Conservation (phyloP, 2,329 filamentous ascomycete species). For the Thelonectria rubi region DNA sequence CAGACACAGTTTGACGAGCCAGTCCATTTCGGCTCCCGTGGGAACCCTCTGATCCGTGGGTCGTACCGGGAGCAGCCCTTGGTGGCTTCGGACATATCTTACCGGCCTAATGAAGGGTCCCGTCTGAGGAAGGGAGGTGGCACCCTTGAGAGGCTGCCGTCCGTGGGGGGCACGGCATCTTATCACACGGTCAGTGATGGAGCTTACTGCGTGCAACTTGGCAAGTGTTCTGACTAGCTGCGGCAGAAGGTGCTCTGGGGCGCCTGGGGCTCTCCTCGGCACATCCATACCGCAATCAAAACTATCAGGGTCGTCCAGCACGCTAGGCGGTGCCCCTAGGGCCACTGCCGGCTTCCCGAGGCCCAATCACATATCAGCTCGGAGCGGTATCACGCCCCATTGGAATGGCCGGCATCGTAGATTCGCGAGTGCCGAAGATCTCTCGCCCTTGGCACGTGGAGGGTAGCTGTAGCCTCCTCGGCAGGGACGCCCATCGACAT, state of each 20-base stretch:
- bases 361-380: not conserved
- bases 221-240: not conserved
- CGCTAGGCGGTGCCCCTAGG: not conserved
- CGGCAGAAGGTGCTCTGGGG: no score
- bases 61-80: not conserved
- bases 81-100: not conserved
- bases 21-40: not conserved
- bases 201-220: not conserved
- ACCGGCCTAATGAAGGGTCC: not conserved
- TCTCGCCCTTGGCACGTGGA: slow-evolving; percentile 4
- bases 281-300: not conserved
- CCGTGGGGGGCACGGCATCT: not conserved
- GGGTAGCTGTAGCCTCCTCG: not conserved
- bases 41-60: not conserved
- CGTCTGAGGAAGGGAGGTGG: not conserved
- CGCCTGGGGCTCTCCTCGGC: no score
- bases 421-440: slow-evolving; percentile 6
- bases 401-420: not conserved
- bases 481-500: not conserved
- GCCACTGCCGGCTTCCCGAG: not conserved
- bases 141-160: not conserved
- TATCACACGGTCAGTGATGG: not conserved
- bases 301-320: not conserved
- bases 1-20: not conserved
- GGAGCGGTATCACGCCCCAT: not conserved